Base-by-base conservation (phyloP, 2,329 filamentous ascomycete species). In the Beauveria brongniartii region DNA sequence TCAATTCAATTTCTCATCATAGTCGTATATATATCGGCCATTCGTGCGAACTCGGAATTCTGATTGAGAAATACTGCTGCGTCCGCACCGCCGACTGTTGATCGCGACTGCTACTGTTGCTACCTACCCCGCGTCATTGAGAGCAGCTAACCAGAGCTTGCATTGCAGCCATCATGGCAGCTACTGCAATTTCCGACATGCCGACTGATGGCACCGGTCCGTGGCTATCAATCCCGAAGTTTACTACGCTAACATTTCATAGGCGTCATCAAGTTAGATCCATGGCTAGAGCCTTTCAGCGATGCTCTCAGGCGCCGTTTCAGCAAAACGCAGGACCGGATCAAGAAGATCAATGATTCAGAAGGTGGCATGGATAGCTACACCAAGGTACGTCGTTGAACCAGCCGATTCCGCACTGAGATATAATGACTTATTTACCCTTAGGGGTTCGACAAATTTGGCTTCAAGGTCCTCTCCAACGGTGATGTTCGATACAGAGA, bases 361-460 rank as follows among this genome's bases (percentile, higher is more conserved):
- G 94, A 99, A 74, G 94, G 94, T 55, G 91, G 94, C 18, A 72
- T 99, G 48, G 91, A 96, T 63, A 91, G 93, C 73, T 99, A 97
- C 77, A 93, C 90, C 68, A 89, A 83, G 76, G 91, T 90, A 73
- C 55, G 30, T 59, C 24, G n/a, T 47, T 46, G 55, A 55, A 26
- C 43, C 6, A 57, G 12, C 41, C 44, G 22, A 14, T 43, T 55
- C 48, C 18, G 16, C 7, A n/a, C 37, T 57, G 55, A 59, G 20
- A 66, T 20, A 1, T 6, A n/a, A 37, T 22, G 54, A 44, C 63
- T 67, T 16, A 65, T 34, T 16, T 22, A 7, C 40, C 22, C 22
- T 10, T 18, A 95, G 91, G 93, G 94, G 50, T 89, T 85, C 64
- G 91, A 97, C 70, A 87, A 82, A 64, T 96, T 90, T 70, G 94